phyloP scores from a whole-genome alignment of 306 rosid genomes.

The Erythrophleum fordii region DNA sequence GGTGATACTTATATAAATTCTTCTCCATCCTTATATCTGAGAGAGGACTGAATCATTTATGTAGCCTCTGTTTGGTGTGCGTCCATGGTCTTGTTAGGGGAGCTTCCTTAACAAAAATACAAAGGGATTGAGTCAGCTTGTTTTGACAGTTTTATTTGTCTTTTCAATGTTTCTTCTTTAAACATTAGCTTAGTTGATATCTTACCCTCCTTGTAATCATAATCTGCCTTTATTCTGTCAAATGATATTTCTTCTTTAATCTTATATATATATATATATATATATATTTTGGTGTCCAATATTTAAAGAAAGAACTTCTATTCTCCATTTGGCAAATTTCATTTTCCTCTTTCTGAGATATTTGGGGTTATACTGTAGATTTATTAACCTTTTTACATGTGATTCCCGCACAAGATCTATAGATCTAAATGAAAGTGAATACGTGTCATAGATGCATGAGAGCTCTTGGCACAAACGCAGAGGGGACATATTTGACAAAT shows the following conservation, averaged over 20 bases:
- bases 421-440: constrained; percentile 16
- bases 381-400: too few species aligned
- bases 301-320: too few species aligned
- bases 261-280: too few species aligned
- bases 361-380: too few species aligned
- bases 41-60: not conserved
- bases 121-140: not conserved
- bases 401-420: not conserved
- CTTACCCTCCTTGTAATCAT: not conserved
- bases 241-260: not conserved
- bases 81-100: not conserved
- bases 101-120: too few species aligned
- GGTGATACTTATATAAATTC: not conserved
- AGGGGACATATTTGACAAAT: not conserved
- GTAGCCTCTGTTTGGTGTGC: not conserved
- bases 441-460: not conserved
- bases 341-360: not conserved
- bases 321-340: not conserved
- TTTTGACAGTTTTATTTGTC: not conserved
- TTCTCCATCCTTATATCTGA: not conserved
- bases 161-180: not conserved
- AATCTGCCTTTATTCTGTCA: not conserved
- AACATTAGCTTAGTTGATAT: not conserved
- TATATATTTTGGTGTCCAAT: not conserved
- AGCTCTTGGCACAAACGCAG: not conserved